Evolutionary conservation across 163 green algal species (phyloP), one percentile per base, ranked within the genome.

Genomic region (Chlamydomonas reinhardtii): DNA sequence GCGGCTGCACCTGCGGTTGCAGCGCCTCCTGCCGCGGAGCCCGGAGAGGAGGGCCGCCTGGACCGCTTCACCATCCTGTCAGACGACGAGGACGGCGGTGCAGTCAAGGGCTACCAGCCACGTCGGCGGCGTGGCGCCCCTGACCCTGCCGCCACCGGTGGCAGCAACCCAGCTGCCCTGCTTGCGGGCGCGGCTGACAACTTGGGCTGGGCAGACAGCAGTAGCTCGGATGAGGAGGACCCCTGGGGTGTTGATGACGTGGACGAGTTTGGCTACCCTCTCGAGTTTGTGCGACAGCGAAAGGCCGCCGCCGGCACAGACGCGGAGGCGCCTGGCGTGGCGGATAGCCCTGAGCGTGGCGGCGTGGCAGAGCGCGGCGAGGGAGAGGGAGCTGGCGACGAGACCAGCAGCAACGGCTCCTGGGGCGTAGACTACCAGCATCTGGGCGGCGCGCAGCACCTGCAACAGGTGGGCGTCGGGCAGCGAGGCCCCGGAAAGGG

Each of bases 261-360:
- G 79, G 79, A 85, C 20, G 79, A 43, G 66, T 12, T 72, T 31
- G 79, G 79, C 68, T 85, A 85, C 68, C 79, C 79, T 25, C 52
- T 77, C n/a, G 52, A 14, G 15, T 76, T 76, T 29, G 72, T 29
- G 19, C 11, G 48, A 19, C 48, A 56, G 48, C 48, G 48, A 4
- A 29, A 70, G 70, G 12, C 16, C 43, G 29, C 12, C 12, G 37
- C 73, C 27, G 37, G 25, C 8, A 34, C 70, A 52, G n/a, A 4
- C 11, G 48, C 31, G 11, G 29, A 22, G 8, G 71, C 14, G 74
- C 29, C 17, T n/a, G n/a, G 0, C 20, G 65, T 22, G 29, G 65
- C 31, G 65, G 8, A 9, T 5, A 4, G 1, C 15, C 5, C 11
- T 15, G 2, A 32, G 39, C 39, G 39, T 5, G 39, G 39, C 39